Percentiles rank a stretch among this genome's conserved stretches.
Evolutionary conservation across 1,284 basidiomycete genomes (phyloP).

Genomic region (Coniferiporia weirii): DNA sequence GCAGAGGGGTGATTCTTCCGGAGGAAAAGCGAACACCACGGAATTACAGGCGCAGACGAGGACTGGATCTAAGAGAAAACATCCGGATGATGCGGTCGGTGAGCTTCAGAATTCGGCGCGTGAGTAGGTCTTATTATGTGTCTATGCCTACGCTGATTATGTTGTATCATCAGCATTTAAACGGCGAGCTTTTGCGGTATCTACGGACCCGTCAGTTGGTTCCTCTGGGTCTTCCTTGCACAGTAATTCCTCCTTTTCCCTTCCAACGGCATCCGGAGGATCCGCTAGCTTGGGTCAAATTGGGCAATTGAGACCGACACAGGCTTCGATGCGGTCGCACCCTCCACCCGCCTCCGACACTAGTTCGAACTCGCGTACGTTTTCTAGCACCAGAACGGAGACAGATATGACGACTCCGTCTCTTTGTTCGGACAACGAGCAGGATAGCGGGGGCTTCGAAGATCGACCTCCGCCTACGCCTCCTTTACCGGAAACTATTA

Average conservation of each 20-base stretch:
- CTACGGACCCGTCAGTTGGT: neutral
- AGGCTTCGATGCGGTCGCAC: neutral
- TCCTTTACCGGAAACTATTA: neutral
- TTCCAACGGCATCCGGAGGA: no score
- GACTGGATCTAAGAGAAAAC: constrained; percentile 5
- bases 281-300: no score
- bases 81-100: neutral
- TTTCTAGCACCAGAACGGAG: constrained; percentile 15
- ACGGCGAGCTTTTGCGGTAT: neutral
- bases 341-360: neutral
- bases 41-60: neutral
- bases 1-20: neutral
- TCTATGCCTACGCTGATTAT: neutral
- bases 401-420: constrained; percentile 51
- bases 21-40: neutral
- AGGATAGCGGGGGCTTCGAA: constrained; percentile 20
- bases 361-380: neutral
- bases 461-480: constrained; percentile 21
- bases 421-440: constrained; percentile 54
- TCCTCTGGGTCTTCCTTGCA: neutral
- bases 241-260: neutral
- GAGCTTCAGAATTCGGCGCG: neutral
- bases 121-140: neutral
- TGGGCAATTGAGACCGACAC: neutral
- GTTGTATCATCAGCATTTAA: constrained; percentile 2